phyloP scores from a whole-genome alignment of 306 rosid species.

The Cyclanthera cordifolia region DNA sequence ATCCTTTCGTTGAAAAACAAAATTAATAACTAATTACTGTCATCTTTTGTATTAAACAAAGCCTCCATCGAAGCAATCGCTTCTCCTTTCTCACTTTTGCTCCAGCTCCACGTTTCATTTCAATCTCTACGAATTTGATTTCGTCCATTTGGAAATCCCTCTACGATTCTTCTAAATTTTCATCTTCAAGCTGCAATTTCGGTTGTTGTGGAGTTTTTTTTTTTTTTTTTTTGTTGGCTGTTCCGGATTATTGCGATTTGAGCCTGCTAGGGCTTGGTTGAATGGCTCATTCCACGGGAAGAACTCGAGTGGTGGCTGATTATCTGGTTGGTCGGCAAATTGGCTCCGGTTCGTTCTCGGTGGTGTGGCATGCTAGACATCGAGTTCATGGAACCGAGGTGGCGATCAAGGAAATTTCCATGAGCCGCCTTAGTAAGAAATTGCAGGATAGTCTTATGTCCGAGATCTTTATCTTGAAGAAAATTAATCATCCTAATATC shows the following conservation, averaged over 20 bases:
- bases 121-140: not conserved
- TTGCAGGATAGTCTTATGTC: constrained; percentile 87
- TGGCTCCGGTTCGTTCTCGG: constrained; percentile 95
- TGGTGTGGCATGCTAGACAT: constrained; percentile 90
- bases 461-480: constrained; percentile 74
- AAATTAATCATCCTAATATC: constrained; percentile 78
- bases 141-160: constrained; percentile 10
- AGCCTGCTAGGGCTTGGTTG: not conserved
- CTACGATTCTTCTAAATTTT: constrained; percentile 3
- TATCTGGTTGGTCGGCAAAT: constrained; percentile 68
- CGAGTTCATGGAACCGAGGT: constrained; percentile 86
- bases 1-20: not conserved
- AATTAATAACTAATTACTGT: not conserved
- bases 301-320: constrained; percentile 62
- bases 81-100: not conserved
- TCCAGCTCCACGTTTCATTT: not conserved
- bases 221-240: too few relatives aligned
- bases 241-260: constrained; percentile 31
- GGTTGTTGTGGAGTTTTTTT: constrained; percentile 18
- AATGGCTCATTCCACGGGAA: constrained; percentile 62
- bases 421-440: constrained; percentile 64
- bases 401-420: constrained; percentile 89
- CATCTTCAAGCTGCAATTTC: constrained; percentile 10
- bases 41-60: not conserved
- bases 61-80: not conserved